These are phyloP conservation scores for Dorcoceras hygrometricum DNA, from an alignment of 257 asterid genomes.

Conservation along the genomic window DNA sequence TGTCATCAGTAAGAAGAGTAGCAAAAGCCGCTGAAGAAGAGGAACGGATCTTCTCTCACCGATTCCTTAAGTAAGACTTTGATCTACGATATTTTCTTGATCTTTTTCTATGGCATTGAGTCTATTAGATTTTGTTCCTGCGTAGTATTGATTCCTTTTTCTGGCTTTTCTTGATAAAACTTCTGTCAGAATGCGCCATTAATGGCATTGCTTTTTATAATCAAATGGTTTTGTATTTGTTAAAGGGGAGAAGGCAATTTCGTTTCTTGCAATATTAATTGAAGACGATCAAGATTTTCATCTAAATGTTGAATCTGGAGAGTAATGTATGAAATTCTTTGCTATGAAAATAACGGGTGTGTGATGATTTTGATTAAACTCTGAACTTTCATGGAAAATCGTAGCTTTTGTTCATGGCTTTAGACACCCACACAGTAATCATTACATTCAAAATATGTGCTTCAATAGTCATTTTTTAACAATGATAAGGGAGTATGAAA, in stretches of 20 bases:
- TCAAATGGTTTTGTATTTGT: background rate
- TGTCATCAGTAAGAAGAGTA: background rate
- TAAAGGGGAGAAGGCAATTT: background rate
- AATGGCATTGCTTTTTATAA: background rate
- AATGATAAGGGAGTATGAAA: background rate
- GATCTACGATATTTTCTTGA: conserved; percentile 9
- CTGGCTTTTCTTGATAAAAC: background rate
- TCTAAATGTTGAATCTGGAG: background rate
- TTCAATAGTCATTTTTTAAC: background rate
- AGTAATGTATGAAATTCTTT: background rate
- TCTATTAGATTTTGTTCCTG: background rate
- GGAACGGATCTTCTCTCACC: background rate
- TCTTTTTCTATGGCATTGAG: conserved; percentile 6
- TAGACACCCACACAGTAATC: background rate
- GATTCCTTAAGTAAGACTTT: conserved; percentile 14
- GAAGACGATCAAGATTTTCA: background rate
- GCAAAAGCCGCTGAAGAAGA: background rate
- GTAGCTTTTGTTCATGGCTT: background rate
- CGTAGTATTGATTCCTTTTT: background rate
- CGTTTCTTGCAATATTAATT: conserved; percentile 3
- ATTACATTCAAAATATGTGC: background rate
- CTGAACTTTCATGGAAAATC: background rate
- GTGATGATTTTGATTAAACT: background rate
- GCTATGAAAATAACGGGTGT: conserved; percentile 8
- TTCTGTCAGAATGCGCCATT: background rate